Conservation (phyloP, 768 basidiomycete species). For the Suillus fuscotomentosus region DNA sequence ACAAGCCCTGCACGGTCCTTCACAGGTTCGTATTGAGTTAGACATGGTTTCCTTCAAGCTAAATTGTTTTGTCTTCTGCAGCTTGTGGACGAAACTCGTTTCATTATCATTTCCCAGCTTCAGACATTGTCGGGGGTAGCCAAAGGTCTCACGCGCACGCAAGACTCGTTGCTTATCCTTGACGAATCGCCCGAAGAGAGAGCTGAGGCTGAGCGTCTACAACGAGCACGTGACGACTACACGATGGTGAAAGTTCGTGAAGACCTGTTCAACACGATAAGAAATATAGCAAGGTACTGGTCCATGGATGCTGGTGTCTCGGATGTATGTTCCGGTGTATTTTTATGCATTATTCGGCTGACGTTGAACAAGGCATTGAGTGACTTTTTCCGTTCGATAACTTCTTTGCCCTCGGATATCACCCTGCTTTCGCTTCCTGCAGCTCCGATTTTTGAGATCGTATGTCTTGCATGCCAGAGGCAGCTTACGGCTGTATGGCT, state of each 20-base stretch:
- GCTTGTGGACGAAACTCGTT: conserved; percentile 74
- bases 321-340: conserved; percentile 52
- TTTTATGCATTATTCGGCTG: conserved; percentile 1
- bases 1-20: conserved; percentile 56
- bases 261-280: conserved; percentile 59
- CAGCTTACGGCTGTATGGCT: conserved; percentile 85
- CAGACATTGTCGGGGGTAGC: conserved; percentile 84
- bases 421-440: conserved; percentile 82
- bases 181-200: conserved; percentile 55
- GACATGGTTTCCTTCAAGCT: not conserved
- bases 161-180: conserved; percentile 63
- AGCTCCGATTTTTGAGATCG: conserved; percentile 75
- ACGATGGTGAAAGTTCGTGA: conserved; percentile 63
- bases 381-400: conserved; percentile 84
- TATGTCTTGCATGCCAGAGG: conserved; percentile 68
- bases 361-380: conserved; percentile 58
- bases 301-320: conserved; percentile 74
- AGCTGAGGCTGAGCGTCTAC: conserved; percentile 53
- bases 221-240: conserved; percentile 60
- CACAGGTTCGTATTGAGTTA: conserved; percentile 40
- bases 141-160: conserved; percentile 78
- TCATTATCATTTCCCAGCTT: conserved; percentile 65
- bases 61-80: conserved; percentile 22
- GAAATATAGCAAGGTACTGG: conserved; percentile 70
- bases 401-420: conserved; percentile 70